A percentile compares a stretch with the other conserved stretches of the same genome.
phyloP scores from a whole-genome alignment of 768 basidiomycete species.

The Serendipita indica region DNA sequence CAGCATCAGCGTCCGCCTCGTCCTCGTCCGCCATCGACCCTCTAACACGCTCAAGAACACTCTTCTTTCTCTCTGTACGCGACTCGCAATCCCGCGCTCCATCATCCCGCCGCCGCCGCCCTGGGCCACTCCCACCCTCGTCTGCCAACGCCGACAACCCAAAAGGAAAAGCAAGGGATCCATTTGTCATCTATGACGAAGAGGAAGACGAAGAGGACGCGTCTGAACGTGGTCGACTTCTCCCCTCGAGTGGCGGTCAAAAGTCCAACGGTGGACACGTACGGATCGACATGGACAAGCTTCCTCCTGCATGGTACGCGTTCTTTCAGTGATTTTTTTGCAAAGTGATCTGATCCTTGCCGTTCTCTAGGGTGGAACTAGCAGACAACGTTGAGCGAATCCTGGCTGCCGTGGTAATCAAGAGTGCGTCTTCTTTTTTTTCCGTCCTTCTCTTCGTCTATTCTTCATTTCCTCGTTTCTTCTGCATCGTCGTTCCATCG shows the following conservation, averaged over 20 bases:
- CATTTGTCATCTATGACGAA: conserved; percentile 25
- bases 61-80: conserved; percentile 86
- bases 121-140: conserved; percentile 25
- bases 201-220: conserved; percentile 55
- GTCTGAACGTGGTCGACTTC: conserved; percentile 15
- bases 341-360: neutral
- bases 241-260: conserved; percentile 4
- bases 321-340: conserved; percentile 15
- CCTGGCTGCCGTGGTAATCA: conserved; percentile 48
- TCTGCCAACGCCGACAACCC: conserved; percentile 23
- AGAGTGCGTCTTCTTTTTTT: conserved; percentile 44
- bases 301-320: conserved; percentile 78
- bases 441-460: neutral
- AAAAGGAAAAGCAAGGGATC: conserved; percentile 35
- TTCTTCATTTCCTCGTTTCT: conserved; percentile 9
- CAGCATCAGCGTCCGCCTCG: conserved; percentile 2
- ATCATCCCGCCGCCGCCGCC: conserved; percentile 13
- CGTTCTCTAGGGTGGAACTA: conserved; percentile 62
- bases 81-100: conserved; percentile 56
- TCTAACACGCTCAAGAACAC: conserved; percentile 70
- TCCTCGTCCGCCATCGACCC: conserved; percentile 10
- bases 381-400: conserved; percentile 80
- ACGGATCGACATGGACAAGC: conserved; percentile 34
- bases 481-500: too few species aligned
- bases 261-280: conserved; percentile 21